Evolutionary conservation across 192 early-diverging fungal genomes (phyloP).

Genomic region (Coemansia sp.): DNA sequence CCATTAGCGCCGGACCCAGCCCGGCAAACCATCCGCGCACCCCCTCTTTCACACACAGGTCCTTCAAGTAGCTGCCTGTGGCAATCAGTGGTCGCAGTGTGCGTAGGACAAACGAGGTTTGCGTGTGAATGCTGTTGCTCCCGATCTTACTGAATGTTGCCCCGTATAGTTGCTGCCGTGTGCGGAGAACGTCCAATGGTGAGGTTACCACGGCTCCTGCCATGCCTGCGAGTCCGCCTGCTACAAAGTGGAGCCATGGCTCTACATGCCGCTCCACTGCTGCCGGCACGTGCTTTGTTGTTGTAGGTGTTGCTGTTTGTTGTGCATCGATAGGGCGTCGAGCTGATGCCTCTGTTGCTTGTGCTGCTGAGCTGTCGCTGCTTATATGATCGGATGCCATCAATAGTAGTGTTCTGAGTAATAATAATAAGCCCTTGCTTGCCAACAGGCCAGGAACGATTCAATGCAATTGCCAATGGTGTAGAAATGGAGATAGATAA

Average conservation of each 20-base stretch:
- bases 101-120: background rate
- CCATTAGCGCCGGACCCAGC: conserved; percentile 89
- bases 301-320: background rate
- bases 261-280: conserved; percentile 43
- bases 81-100: conserved; percentile 28
- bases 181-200: conserved; percentile 94
- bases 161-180: conserved; percentile 78
- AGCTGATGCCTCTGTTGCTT: background rate
- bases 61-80: conserved; percentile 44
- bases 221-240: conserved; percentile 66
- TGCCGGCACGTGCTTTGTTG: conserved; percentile 26
- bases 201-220: conserved; percentile 85
- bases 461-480: background rate
- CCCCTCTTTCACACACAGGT: conserved; percentile 76
- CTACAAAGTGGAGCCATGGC: conserved; percentile 53
- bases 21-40: conserved; percentile 88
- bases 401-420: background rate
- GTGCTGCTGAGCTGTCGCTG: background rate
- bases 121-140: background rate
- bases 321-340: background rate
- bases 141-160: background rate
- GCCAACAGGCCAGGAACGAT: background rate
- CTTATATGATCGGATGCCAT: background rate
- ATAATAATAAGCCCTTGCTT: background rate
- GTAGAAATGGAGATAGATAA: background rate